A percentile compares a stretch with the other conserved stretches of the same genome.
phyloP scores from a whole-genome alignment of 805 yeast species.

The Myxozyma neotropica region DNA sequence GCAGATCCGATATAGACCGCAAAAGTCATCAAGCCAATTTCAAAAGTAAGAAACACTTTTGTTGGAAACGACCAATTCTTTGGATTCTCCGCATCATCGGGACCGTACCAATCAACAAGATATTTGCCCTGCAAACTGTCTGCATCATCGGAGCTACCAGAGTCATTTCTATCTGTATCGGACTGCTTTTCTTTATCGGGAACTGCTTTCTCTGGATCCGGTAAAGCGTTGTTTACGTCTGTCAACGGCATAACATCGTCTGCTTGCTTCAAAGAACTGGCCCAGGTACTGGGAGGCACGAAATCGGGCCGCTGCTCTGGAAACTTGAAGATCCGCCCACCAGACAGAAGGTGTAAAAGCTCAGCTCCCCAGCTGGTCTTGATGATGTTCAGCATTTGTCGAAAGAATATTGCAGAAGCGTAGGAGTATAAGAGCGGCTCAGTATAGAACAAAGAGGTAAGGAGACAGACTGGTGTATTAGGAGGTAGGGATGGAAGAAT shows the following conservation, averaged over 20 bases:
- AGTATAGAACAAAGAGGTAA: too few relatives aligned
- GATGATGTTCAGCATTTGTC: too few relatives aligned
- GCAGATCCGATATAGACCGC: slow-evolving; percentile 62
- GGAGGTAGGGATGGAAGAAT: too few relatives aligned
- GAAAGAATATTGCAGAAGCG: too few relatives aligned
- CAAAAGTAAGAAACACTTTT: slow-evolving; percentile 46
- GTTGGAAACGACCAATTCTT: slow-evolving; percentile 54
- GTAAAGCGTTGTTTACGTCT: background rate
- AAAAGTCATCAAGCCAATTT: slow-evolving; percentile 52
- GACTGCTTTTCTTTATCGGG: background rate
- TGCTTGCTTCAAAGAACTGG: too few relatives aligned
- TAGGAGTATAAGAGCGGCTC: too few relatives aligned
- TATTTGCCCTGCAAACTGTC: background rate
- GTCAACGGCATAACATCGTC: slow-evolving; percentile 5
- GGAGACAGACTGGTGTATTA: too few relatives aligned
- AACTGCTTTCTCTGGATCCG: background rate
- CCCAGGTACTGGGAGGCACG: background rate
- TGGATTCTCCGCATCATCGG: slow-evolving; percentile 47
- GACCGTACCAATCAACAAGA: slow-evolving; percentile 33
- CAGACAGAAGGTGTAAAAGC: slow-evolving; percentile 19
- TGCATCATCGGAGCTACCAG: background rate
- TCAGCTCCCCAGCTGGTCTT: slow-evolving; percentile 21
- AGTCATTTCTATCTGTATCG: background rate
- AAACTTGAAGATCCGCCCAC: slow-evolving; percentile 18
- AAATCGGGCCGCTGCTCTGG: slow-evolving; percentile 24